phyloP scores from a whole-genome alignment of 2,329 filamentous ascomycete species.

The Fusarium subglutinans region DNA sequence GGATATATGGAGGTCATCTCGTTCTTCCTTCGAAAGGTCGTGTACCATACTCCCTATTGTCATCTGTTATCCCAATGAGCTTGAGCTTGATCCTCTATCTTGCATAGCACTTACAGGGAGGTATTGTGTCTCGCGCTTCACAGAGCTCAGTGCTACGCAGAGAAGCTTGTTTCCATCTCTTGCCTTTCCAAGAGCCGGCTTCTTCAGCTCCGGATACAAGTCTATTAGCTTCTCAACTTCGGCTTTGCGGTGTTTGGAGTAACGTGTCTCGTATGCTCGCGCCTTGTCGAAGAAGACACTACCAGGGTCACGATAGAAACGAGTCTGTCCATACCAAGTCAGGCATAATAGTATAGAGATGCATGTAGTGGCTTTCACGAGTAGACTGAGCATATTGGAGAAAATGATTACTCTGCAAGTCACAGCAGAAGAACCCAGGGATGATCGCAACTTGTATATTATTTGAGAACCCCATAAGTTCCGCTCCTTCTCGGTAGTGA shows the following conservation, averaged over 20 bases:
- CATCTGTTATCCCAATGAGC: background rate
- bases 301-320: constrained; percentile 20
- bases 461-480: background rate
- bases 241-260: background rate
- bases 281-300: constrained; percentile 16
- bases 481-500: background rate
- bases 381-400: background rate
- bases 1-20: constrained; percentile 9
- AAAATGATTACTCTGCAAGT: background rate
- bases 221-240: background rate
- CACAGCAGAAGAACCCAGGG: rapidly evolving
- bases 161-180: background rate
- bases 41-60: constrained; percentile 17
- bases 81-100: rapidly evolving
- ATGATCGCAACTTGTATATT: background rate
- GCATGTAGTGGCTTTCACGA: background rate
- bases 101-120: background rate
- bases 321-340: background rate
- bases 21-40: constrained; percentile 2
- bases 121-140: constrained; percentile 17
- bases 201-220: background rate
- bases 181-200: background rate
- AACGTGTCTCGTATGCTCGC: constrained; percentile 8
- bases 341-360: constrained; percentile 1
- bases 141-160: constrained; percentile 10